Base-by-base conservation (phyloP, 2,329 filamentous ascomycete species). In the Fusarium illudens region DNA sequence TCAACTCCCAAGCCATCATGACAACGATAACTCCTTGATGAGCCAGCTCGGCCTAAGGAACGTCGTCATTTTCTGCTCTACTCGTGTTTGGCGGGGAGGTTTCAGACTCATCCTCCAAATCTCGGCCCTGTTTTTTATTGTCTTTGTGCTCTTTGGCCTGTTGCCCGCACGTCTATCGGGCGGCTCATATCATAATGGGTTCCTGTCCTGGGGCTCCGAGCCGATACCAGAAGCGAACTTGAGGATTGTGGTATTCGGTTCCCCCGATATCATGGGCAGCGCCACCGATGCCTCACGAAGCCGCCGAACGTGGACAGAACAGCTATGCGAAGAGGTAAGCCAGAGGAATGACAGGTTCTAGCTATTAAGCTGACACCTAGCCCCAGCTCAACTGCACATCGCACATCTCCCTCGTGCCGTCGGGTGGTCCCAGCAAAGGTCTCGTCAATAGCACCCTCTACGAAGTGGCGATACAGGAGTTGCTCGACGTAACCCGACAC, bases 371-470 rank as follows among this genome's bases (percentile, higher is more conserved):
- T 68, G 56, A 73, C 30, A 42, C 2, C 12, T 13, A 30, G 10
- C 5, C 15, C 19, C 13, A 87, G 84, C 75, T 87, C 9, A 70
- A 77, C 25, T 87, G 84, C 73, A 77, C 78, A 15, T 78, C 77
- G 2, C 78, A 85, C 51, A 66, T 83, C 19, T 86, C 84, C 2
- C 79, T 84, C 55, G 75, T 85, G 1, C 84, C 84, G 3, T 55
- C 66, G 3, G 68, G 69, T 11, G 84, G 78, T 17, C 84, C 79
- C n/a, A 89, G 20, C 81, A 86, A 49, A 20, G 78, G 73, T 11
- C 80, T 86, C 30, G 90, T 78, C 3, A 84, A 82, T 64, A 94
- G 84, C 65, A 68, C 78, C 30, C 74, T 85, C 6, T 90, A 89
- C 53, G 87, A 84, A 33, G 59, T 68, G 29, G 68, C 74, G 48